A percentile compares a stretch with the other conserved stretches of the same genome.
Evolutionary conservation across 2,329 filamentous ascomycete genomes (phyloP).

Genomic region (Diplodia scrobiculata): DNA sequence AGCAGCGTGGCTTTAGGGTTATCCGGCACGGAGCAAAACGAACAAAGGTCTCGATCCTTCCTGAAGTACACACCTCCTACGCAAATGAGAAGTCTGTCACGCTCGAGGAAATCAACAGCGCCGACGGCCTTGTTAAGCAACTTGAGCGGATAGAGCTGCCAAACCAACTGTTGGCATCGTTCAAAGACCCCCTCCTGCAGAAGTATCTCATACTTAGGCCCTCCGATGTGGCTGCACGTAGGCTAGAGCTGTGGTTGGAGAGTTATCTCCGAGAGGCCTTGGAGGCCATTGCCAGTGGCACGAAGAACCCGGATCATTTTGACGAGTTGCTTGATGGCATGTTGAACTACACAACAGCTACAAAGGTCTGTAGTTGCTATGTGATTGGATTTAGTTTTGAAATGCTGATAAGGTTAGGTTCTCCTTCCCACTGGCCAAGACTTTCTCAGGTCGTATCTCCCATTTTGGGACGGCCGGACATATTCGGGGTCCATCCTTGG

Average conservation of each 20-base stretch:
- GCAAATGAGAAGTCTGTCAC: slow-evolving; percentile 53
- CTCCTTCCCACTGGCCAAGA: slow-evolving; percentile 38
- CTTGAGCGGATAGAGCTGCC: slow-evolving; percentile 79
- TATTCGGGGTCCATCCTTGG: slow-evolving; percentile 54
- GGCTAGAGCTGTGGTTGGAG: slow-evolving; percentile 43
- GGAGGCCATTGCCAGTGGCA: slow-evolving; percentile 29
- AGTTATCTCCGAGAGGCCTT: slow-evolving; percentile 22
- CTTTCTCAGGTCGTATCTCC: slow-evolving; percentile 44
- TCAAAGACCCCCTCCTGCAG: slow-evolving; percentile 75
- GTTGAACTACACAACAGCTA: slow-evolving; percentile 40
- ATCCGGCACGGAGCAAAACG: slow-evolving; percentile 56
- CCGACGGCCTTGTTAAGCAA: slow-evolving; percentile 68
- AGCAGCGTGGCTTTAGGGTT: slow-evolving; percentile 64
- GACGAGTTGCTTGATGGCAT: slow-evolving; percentile 41
- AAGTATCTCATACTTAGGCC: slow-evolving; percentile 66
- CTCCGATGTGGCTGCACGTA: slow-evolving; percentile 35
- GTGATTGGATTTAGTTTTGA: not conserved
- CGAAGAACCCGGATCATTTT: slow-evolving; percentile 34
- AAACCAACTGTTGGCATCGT: slow-evolving; percentile 75
- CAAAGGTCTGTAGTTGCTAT: slow-evolving; percentile 39
- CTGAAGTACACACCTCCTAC: slow-evolving; percentile 72
- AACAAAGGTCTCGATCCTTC: slow-evolving; percentile 56
- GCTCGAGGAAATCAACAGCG: slow-evolving; percentile 76
- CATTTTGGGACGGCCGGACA: slow-evolving; percentile 43
- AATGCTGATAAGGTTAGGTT: slow-evolving; percentile 33